phyloP scores from a whole-genome alignment of 1,284 basidiomycete species.

The Ustilago vetiveriae region DNA sequence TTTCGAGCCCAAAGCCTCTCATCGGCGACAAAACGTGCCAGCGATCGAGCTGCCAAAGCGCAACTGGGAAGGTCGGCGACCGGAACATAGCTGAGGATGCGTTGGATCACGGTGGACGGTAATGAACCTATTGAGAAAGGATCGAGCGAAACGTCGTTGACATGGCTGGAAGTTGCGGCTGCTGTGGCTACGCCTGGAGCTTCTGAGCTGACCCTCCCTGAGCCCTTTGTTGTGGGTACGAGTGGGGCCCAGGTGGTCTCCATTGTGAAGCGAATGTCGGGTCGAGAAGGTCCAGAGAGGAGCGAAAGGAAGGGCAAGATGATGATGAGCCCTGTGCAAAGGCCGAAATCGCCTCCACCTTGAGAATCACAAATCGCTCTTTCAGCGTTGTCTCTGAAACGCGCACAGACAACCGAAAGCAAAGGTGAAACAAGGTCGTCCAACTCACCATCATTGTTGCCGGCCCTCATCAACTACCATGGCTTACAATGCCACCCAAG shows the following conservation, averaged over 20 bases:
- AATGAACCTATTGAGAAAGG: conserved; percentile 42
- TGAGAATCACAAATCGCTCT: not conserved
- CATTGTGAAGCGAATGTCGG: conserved; percentile 11
- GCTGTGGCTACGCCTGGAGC: not conserved
- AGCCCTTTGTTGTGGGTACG: conserved; percentile 30
- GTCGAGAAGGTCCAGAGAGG: not conserved
- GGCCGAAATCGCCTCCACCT: conserved; percentile 4
- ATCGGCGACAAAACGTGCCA: conserved; percentile 53
- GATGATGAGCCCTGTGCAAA: not conserved
- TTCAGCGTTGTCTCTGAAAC: conserved; percentile 2
- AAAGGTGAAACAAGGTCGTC: too few species aligned
- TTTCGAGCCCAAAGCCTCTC: conserved; percentile 53
- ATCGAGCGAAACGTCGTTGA: conserved; percentile 36
- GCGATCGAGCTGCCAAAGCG: conserved; percentile 32
- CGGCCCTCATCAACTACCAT: too few species aligned
- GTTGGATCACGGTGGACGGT: conserved; percentile 34
- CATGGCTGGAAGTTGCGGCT: conserved; percentile 6
- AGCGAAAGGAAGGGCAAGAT: not conserved
- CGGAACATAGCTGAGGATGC: conserved; percentile 43
- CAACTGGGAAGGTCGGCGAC: conserved; percentile 43
- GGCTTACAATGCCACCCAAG: conserved; percentile 29
- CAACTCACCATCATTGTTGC: too few species aligned
- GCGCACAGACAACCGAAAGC: conserved; percentile 8
- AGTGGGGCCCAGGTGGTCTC: conserved; percentile 47
- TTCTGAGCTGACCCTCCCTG: conserved; percentile 13